Conservation (phyloP, 108 stramenopile species). For the Cyclotella baltica region DNA sequence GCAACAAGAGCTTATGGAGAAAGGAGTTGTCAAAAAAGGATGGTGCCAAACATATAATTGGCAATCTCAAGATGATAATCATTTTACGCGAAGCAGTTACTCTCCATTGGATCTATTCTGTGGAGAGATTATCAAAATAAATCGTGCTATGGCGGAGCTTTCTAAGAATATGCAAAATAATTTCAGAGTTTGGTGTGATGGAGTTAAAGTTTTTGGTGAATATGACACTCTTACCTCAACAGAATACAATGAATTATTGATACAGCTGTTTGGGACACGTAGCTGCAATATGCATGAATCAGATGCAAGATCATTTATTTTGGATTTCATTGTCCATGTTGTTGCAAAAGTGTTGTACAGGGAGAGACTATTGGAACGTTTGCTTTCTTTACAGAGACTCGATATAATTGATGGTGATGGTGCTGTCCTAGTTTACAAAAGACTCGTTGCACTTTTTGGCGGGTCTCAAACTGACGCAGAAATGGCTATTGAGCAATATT, state of each 20-base stretch:
- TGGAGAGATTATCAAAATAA: conserved; percentile 33
- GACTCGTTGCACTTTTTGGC: conserved; percentile 58
- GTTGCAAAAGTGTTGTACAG: conserved; percentile 34
- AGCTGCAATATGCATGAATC: background rate
- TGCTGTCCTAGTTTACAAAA: conserved; percentile 63
- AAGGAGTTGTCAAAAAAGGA: conserved; percentile 51
- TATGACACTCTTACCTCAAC: conserved; percentile 17
- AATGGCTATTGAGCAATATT: conserved; percentile 33
- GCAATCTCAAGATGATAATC: background rate
- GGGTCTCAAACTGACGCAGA: conserved; percentile 60
- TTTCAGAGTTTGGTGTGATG: conserved; percentile 56
- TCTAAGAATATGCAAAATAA: conserved; percentile 73
- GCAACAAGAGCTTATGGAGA: conserved; percentile 59
- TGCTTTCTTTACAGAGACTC: conserved; percentile 61
- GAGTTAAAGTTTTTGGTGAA: conserved; percentile 47
- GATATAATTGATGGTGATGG: conserved; percentile 80
- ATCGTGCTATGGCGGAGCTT: conserved; percentile 47
- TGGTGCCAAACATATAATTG: conserved; percentile 46
- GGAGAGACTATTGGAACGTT: conserved; percentile 49
- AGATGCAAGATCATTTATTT: conserved; percentile 20
- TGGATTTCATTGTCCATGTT: conserved; percentile 20
- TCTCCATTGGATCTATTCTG: conserved; percentile 74
- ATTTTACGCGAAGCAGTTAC: conserved; percentile 39
- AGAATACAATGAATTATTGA: conserved; percentile 22
- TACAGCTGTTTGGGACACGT: conserved; percentile 7